Conservation (phyloP, 108 stramenopile species). For the Thalassiosira profunda region DNA sequence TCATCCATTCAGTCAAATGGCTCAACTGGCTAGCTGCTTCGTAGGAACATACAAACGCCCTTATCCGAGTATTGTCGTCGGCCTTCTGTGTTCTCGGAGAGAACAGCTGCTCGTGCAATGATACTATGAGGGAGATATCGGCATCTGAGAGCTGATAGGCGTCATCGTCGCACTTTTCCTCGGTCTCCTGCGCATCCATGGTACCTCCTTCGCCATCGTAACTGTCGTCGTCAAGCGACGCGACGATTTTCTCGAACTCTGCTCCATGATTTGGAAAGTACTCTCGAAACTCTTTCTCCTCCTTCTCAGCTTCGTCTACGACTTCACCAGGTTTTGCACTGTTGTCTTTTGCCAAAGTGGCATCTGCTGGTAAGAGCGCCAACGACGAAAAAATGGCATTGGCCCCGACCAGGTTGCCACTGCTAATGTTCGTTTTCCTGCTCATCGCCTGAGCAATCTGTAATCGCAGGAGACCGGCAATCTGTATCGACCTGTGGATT, state of each 20-base stretch:
- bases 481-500: slow-evolving; percentile 20
- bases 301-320: slow-evolving; percentile 42
- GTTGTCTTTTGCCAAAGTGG: not conserved
- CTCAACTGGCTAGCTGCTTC: slow-evolving; percentile 47
- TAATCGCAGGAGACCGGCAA: slow-evolving; percentile 36
- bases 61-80: slow-evolving; percentile 35
- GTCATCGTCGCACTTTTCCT: slow-evolving; percentile 28
- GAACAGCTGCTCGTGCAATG: slow-evolving; percentile 63
- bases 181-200: slow-evolving; percentile 30
- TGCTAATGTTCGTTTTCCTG: not conserved
- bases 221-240: slow-evolving; percentile 13
- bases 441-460: slow-evolving; percentile 17
- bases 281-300: slow-evolving; percentile 75
- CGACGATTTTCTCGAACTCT: slow-evolving; percentile 68
- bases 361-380: slow-evolving; percentile 19
- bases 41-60: slow-evolving; percentile 51
- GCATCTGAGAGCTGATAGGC: slow-evolving; percentile 52
- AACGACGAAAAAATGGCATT: slow-evolving; percentile 26
- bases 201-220: slow-evolving; percentile 16
- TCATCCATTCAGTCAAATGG: slow-evolving; percentile 51
- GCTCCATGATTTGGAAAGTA: slow-evolving; percentile 92
- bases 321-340: not conserved
- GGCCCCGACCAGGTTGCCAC: slow-evolving; percentile 11
- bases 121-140: slow-evolving; percentile 54
- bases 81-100: not conserved